These are phyloP conservation scores for Phytophthora macrochlamydospora DNA, from an alignment of 352 stramenopile genomes.

Conservation along the genomic window DNA sequence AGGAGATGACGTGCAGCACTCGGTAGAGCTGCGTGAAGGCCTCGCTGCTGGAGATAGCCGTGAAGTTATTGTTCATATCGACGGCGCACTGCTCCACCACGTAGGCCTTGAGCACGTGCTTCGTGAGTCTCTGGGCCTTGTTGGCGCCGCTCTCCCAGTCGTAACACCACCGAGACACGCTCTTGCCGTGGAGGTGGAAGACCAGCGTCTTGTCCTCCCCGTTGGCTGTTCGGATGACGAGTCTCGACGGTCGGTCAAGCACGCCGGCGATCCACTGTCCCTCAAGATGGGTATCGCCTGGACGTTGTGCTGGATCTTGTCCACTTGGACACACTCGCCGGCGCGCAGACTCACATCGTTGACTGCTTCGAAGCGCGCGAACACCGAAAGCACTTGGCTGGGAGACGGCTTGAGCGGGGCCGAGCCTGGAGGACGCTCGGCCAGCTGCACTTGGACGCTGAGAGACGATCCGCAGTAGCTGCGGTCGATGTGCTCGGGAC, in stretches of 20 bases:
- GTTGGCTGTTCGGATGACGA: conserved; percentile 28
- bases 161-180: conserved; percentile 67
- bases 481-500: conserved; percentile 67
- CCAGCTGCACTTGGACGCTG: conserved; percentile 46
- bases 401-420: conserved; percentile 13
- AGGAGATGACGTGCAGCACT: conserved; percentile 48
- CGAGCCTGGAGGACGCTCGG: conserved; percentile 6
- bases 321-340: conserved; percentile 53
- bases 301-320: conserved; percentile 33
- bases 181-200: conserved; percentile 62
- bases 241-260: conserved; percentile 42
- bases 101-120: conserved; percentile 70
- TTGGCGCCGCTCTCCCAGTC: conserved; percentile 76
- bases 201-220: conserved; percentile 29
- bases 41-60: conserved; percentile 13
- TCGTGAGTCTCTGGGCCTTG: conserved; percentile 71
- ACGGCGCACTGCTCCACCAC: conserved; percentile 48
- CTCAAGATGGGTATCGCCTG: conserved; percentile 65
- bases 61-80: conserved; percentile 44
- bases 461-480: conserved; percentile 76
- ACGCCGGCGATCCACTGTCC: conserved; percentile 61
- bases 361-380: conserved; percentile 46
- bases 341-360: conserved; percentile 40
- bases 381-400: conserved; percentile 28
- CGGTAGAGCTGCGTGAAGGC: conserved; percentile 43